Evolutionary conservation across 495 filamentous ascomycete species (phyloP), one percentile per base, ranked within the genome.

Genomic region (Penicillium cosmopolitanum): DNA sequence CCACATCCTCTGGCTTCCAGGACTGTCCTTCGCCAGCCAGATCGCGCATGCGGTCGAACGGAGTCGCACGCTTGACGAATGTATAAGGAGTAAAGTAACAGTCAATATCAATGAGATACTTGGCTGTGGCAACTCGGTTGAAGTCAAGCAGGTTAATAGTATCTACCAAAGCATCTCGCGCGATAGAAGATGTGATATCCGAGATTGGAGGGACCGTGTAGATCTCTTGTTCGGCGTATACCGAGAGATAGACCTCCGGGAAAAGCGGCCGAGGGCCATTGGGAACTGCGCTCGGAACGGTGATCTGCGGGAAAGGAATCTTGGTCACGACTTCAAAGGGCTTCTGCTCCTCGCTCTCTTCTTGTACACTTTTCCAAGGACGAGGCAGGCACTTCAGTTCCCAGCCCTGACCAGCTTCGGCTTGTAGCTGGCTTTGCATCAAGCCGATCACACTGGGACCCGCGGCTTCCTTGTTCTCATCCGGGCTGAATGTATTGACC

Each of bases 1-100:
- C 91, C 46, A 98, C 90, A 76, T 99, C 95, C 78, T 99, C 96
- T 0, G 95, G 92, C 73, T 99, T 99, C 96, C 96, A 99, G 0
- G 89, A 89, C 5, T 89, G 86, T 51, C 84, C 84, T 33, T 87
- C 88, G 0, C 57, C 60, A 11, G 70, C 58, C 12, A 92, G 77
- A 51, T 98, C 92, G 13, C 89, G 84, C 44, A 99, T 82, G 56
- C 87, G 86, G 70, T 98, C 96, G 65, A 96, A 97, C 0, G 90
- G 88, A 3, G 91, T 97, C 3, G 91, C 93, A 53, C 96, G 87
- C 72, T 95, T 93, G 57, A 96, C 88, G 70, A 99, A 99, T 3
- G 88, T 96, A 50, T 88, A 81, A 5, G 88, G 82, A 1, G 92
- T 82, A 75, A 95, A 99, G 74, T 93, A 99, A 73, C 91, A 96